Base-by-base conservation (phyloP, 768 basidiomycete genomes). In the Sporobolomyces pararoseus region DNA sequence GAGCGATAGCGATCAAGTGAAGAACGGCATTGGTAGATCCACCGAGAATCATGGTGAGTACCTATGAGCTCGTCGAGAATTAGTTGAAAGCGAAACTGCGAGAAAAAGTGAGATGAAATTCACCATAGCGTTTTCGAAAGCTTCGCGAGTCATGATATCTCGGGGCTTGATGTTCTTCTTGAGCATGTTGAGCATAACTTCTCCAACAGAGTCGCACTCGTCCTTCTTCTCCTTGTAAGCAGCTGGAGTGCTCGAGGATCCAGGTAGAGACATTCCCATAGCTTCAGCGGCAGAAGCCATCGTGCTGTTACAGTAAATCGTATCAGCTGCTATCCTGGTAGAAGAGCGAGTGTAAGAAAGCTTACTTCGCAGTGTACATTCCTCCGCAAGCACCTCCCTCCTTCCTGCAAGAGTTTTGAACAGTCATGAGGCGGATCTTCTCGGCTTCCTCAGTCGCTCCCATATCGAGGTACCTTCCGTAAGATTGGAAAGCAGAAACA, bases 11-110 rank as follows among this genome's bases (percentile, higher is more conserved):
- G 77, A 98, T 92, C 71, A 99, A 82, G 80, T 99, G 96, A 39
- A 99, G 83, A 39, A 98, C 96, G 34, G 94, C 95, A 79, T 98
- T 98, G 35, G 96, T 98, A 23, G 94, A 97, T 34, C 96, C 96
- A 51, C 96, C 96, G 46, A 99, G 86, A 75, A 94, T 88, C 89
- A 99, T 95, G 32, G 91, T 93, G 59, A 99, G 81, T 27, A 92
- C 90, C 93, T 96, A 76, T 16, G 13, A n/a, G n/a, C n/a, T n/a
- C n/a, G n/a, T n/a, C n/a, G n/a, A n/a, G n/a, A n/a, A n/a, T n/a
- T n/a, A n/a, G n/a, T n/a, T n/a, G n/a, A n/a, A 17, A 42, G 39
- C 17, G 39, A 47, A 13, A 47, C 46, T 47, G 21, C 46, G 21
- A 42, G 39, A 10, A 17, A 42, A n/a, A n/a, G n/a, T 42, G 39